Conservation (phyloP, 176 grass and related monocot genomes). For the Raddia distichophylla region DNA sequence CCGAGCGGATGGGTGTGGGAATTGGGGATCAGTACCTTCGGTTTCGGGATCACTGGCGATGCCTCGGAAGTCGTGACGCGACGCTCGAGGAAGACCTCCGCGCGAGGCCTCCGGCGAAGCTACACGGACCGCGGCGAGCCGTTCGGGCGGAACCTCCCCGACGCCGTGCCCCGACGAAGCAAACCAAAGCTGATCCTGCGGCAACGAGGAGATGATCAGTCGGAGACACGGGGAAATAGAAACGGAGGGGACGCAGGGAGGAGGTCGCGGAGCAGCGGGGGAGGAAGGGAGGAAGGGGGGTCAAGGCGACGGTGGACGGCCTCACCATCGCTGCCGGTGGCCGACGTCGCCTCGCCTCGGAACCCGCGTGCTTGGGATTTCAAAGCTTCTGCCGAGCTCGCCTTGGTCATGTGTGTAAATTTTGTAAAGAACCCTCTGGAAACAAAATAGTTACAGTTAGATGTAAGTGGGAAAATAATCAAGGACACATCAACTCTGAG, state of each 20-base stretch:
- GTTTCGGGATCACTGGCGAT: not conserved
- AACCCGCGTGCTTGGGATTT: not conserved
- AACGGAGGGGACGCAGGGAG: not conserved
- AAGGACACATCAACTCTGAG: too few species aligned
- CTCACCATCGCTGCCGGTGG: slow-evolving; percentile 33
- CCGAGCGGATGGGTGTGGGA: not conserved
- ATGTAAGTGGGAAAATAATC: too few species aligned
- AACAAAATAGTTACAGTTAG: too few species aligned
- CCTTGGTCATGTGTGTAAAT: too few species aligned
- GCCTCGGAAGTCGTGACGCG: not conserved
- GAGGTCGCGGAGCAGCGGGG: not conserved
- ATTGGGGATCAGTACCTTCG: slow-evolving; percentile 11
- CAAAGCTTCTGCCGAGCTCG: not conserved
- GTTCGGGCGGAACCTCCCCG: not conserved
- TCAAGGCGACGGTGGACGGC: not conserved
- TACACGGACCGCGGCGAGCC: not conserved
- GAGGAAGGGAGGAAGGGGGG: not conserved
- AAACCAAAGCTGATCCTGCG: slow-evolving; percentile 6
- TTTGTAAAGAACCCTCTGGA: too few species aligned
- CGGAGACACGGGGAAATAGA: not conserved
- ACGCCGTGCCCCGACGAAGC: not conserved
- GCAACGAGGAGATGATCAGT: not conserved
- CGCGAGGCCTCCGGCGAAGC: not conserved
- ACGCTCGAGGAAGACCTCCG: not conserved
- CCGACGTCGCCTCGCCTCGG: too few species aligned